Evolutionary conservation across 2,329 filamentous ascomycete genomes (phyloP).

Genomic region (Alternaria postmessia): DNA sequence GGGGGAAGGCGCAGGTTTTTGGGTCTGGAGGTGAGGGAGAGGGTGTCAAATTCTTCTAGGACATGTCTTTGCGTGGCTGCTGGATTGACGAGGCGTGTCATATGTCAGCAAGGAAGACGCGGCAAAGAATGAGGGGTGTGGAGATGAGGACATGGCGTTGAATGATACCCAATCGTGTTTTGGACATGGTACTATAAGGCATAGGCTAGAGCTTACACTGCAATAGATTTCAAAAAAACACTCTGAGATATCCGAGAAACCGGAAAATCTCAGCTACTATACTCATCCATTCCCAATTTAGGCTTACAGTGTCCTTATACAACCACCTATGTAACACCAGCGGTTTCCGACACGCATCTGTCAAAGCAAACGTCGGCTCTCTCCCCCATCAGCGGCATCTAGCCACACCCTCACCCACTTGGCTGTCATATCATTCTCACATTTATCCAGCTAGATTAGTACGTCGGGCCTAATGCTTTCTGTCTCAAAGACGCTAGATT

Average conservation of each 20-base stretch:
- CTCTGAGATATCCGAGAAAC: too few relatives aligned
- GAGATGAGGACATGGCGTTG: neutral
- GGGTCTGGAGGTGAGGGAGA: constrained; percentile 75
- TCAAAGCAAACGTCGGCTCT: too few relatives aligned
- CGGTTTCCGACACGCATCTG: too few relatives aligned
- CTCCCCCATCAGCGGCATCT: too few relatives aligned
- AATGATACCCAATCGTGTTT: constrained; percentile 1
- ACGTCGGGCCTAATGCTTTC: too few relatives aligned
- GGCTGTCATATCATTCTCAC: too few relatives aligned
- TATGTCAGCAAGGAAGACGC: neutral
- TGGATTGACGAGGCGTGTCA: too few relatives aligned
- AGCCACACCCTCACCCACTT: too few relatives aligned
- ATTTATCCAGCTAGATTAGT: too few relatives aligned
- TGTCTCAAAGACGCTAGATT: too few relatives aligned
- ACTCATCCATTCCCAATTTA: neutral
- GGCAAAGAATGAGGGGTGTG: neutral
- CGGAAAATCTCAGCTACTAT: neutral
- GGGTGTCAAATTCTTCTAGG: constrained; percentile 89
- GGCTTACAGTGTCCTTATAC: too few relatives aligned
- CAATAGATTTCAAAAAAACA: neutral
- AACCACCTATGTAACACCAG: too few relatives aligned
- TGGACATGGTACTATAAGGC: neutral
- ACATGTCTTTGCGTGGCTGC: neutral
- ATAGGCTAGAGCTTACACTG: neutral
- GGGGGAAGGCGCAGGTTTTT: constrained; percentile 92